phyloP scores from a whole-genome alignment of 345 rosid genomes.

The Sisymbrium irio region DNA sequence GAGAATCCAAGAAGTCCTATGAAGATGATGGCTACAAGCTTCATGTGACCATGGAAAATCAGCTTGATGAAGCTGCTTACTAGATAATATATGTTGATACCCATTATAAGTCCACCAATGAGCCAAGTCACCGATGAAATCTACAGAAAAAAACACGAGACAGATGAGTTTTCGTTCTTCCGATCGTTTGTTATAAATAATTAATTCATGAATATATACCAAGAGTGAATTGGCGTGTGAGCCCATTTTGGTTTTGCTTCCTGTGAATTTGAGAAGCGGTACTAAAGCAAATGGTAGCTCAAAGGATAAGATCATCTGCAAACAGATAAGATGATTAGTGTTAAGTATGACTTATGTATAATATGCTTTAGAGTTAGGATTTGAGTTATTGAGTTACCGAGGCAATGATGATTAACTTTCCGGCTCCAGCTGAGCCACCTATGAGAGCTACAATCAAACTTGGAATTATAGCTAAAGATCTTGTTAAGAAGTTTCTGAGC shows the following conservation, averaged over 20 bases:
- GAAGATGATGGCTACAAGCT: slow-evolving; percentile 43
- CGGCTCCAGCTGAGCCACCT: slow-evolving; percentile 95
- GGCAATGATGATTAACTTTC: slow-evolving; percentile 85
- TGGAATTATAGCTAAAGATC: slow-evolving; percentile 90
- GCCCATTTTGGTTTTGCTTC: slow-evolving; percentile 90
- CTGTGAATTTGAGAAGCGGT: slow-evolving; percentile 95
- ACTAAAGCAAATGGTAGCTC: slow-evolving; percentile 92
- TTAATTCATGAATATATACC: slow-evolving; percentile 37
- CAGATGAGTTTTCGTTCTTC: neutral
- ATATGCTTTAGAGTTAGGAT: neutral
- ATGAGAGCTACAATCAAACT: slow-evolving; percentile 85
- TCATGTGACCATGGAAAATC: slow-evolving; percentile 48
- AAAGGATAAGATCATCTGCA: slow-evolving; percentile 91
- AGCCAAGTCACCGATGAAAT: slow-evolving; percentile 71
- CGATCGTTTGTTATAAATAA: neutral
- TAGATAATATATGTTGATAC: slow-evolving; percentile 70
- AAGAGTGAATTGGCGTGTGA: slow-evolving; percentile 48
- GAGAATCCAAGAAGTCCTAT: slow-evolving; percentile 63
- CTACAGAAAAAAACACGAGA: slow-evolving; percentile 27
- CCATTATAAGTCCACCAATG: slow-evolving; percentile 73
- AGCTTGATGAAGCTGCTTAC: slow-evolving; percentile 54
- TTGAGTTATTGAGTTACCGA: slow-evolving; percentile 48
- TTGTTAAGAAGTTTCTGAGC: slow-evolving; percentile 78
- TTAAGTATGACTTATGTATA: neutral
- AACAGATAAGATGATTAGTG: neutral